These are phyloP conservation scores for Moricandia arvensis DNA, from an alignment of 345 rosid species.

Conservation along the genomic window DNA sequence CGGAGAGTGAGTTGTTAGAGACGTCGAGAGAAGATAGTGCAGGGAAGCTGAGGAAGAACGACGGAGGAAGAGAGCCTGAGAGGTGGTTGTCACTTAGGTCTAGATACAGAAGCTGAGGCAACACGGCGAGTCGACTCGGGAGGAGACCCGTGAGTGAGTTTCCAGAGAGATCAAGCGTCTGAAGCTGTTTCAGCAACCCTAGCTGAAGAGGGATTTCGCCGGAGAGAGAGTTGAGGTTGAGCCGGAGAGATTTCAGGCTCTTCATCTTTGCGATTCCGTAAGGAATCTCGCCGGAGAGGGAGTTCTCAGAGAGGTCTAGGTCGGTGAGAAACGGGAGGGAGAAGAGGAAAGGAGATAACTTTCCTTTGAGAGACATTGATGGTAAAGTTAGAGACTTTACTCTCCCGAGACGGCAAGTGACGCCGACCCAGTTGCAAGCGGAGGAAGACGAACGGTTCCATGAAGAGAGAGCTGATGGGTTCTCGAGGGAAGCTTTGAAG, in stretches of 20 bases:
- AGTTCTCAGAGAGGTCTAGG: constrained; percentile 63
- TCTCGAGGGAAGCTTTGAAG: constrained; percentile 49
- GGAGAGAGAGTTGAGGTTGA: constrained; percentile 48
- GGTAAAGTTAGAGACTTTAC: constrained; percentile 54
- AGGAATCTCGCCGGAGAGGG: constrained; percentile 47
- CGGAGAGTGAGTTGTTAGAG: constrained; percentile 70
- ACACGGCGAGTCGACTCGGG: constrained; percentile 49
- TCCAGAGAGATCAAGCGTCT: constrained; percentile 60
- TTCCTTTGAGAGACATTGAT: constrained; percentile 40
- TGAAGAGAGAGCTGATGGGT: constrained; percentile 47
- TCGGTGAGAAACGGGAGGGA: constrained; percentile 45
- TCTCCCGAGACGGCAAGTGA: constrained; percentile 49
- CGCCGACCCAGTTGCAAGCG: constrained; percentile 78
- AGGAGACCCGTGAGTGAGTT: constrained; percentile 56
- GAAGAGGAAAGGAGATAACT: constrained; percentile 53
- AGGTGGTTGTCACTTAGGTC: constrained; percentile 64
- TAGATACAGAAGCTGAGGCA: constrained; percentile 48
- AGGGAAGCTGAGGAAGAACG: constrained; percentile 45
- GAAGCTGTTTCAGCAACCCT: constrained; percentile 45
- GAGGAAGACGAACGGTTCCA: constrained; percentile 53
- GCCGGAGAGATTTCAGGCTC: constrained; percentile 36
- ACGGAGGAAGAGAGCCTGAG: constrained; percentile 58
- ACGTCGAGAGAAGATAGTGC: constrained; percentile 59
- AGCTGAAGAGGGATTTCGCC: constrained; percentile 61
- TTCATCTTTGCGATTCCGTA: neutral